Evolutionary conservation across 139 green algal species (phyloP).

Genomic region (Chlorella sorokiniana): DNA sequence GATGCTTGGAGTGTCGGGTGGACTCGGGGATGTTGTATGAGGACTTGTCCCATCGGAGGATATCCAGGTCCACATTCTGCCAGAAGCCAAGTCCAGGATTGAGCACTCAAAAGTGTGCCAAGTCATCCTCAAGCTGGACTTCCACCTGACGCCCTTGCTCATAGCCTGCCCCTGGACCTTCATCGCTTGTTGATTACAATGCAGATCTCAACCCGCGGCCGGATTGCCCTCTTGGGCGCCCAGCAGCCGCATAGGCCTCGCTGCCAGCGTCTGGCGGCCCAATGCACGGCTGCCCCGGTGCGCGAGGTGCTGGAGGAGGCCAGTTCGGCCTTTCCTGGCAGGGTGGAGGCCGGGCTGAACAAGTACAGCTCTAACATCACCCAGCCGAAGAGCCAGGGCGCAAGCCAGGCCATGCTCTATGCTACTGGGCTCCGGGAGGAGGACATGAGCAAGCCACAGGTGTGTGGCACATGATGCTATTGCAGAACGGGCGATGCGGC

Average conservation of each 20-base stretch:
- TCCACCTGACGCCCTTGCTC: no score
- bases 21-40: no score
- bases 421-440: constrained; percentile 89
- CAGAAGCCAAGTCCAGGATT: no score
- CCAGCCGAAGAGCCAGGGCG: constrained; percentile 96
- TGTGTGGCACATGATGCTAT: constrained; percentile 21
- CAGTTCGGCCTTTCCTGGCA: not conserved
- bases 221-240: not conserved
- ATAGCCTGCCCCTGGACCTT: no score
- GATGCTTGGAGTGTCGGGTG: no score
- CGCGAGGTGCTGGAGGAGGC: constrained; percentile 27
- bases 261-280: not conserved
- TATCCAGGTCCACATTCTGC: no score
- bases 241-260: not conserved
- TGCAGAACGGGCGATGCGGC: not conserved
- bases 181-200: not conserved
- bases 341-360: constrained; percentile 77
- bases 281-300: constrained; percentile 3
- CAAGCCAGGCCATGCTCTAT: constrained; percentile 98
- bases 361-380: constrained; percentile 94
- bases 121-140: no score
- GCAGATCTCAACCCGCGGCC: not conserved
- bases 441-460: constrained; percentile 97
- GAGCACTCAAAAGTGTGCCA: no score
- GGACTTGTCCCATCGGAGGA: no score